A percentile compares a stretch with the other conserved stretches of the same genome.
Evolutionary conservation across 2,329 filamentous ascomycete genomes (phyloP).

Genomic region (Aspergillus alliaceus): DNA sequence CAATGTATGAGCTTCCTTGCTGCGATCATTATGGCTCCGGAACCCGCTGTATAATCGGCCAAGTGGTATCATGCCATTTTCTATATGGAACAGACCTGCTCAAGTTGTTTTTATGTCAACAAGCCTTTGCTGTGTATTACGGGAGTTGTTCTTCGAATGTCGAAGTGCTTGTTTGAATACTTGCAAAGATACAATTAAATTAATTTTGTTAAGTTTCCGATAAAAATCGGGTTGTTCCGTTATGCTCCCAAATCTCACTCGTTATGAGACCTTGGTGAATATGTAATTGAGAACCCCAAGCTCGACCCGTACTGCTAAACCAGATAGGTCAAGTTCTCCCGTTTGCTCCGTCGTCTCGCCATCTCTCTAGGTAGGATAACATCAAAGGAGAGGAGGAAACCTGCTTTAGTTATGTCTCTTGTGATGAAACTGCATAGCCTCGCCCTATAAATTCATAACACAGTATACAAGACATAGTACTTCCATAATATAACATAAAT

Average conservation of each 20-base stretch:
- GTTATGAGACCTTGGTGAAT: not conserved
- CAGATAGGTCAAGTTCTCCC: not conserved
- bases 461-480: conserved; percentile 4
- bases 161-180: not conserved
- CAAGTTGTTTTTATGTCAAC: not conserved
- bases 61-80: too few species aligned
- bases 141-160: not conserved
- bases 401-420: not conserved
- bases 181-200: not conserved
- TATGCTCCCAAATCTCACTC: not conserved
- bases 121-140: not conserved
- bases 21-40: too few species aligned
- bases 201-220: not conserved
- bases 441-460: not conserved
- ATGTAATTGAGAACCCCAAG: not conserved
- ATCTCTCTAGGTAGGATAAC: not conserved
- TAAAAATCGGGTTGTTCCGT: not conserved
- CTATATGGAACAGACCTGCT: too few species aligned
- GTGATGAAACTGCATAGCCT: not conserved
- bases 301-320: not conserved
- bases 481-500: conserved; percentile 12
- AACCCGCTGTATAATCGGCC: too few species aligned
- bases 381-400: not conserved
- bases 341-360: not conserved
- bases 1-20: too few species aligned